Conservation (phyloP, 768 basidiomycete species). For the Serendipita vermifera region DNA sequence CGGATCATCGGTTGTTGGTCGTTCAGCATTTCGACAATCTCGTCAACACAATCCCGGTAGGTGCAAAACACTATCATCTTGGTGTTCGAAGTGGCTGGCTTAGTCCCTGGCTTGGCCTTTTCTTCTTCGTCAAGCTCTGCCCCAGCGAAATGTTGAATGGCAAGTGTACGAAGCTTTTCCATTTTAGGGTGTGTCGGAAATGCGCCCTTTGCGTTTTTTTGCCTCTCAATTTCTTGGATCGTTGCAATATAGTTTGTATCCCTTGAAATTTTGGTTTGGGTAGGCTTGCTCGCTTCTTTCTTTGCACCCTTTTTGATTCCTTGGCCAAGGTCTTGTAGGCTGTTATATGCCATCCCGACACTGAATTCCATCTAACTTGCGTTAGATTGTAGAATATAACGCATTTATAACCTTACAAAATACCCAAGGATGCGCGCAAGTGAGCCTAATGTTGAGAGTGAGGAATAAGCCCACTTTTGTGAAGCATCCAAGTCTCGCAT, state of each 20-base stretch:
- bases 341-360: conserved; percentile 60
- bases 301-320: conserved; percentile 23
- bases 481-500: conserved; percentile 26
- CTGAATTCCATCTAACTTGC: conserved; percentile 64
- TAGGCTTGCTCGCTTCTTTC: conserved; percentile 22
- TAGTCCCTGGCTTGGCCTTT: not conserved
- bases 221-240: conserved; percentile 52
- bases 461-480: conserved; percentile 19
- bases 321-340: conserved; percentile 39
- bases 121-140: conserved; percentile 31
- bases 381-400: conserved; percentile 8
- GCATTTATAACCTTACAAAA: conserved; percentile 40
- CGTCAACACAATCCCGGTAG: conserved; percentile 82
- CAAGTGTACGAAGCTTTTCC: conserved; percentile 60
- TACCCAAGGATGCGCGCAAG: conserved; percentile 51
- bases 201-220: conserved; percentile 34
- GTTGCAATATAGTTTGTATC: conserved; percentile 47
- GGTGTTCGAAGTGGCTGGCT: conserved; percentile 28
- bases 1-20: conserved; percentile 64
- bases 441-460: conserved; percentile 38
- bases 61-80: conserved; percentile 90
- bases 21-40: conserved; percentile 72
- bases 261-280: conserved; percentile 25
- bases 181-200: conserved; percentile 81
- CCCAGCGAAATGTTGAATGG: conserved; percentile 67